Base-by-base conservation (phyloP, 2,329 filamentous ascomycete species). In the Trichophyton equinum region DNA sequence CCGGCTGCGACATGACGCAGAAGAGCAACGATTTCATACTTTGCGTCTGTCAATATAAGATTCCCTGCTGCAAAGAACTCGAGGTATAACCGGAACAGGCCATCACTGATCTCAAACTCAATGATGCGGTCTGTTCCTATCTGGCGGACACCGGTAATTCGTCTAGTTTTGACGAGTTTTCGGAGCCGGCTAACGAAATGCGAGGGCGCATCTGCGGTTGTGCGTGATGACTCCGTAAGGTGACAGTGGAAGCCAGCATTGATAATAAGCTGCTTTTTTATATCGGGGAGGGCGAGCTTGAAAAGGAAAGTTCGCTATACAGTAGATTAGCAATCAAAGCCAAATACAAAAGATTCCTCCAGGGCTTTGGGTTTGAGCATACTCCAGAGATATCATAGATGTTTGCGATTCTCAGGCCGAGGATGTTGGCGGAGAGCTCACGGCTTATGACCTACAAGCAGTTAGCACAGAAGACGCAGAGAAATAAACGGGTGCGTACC, bases 51-150 rank as follows among this genome's bases (percentile, higher is more conserved):
- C 59, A 99, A 79, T 63, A 99, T 89, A 63, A 99, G 86, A 71
- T 99, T 99, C 53, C 94, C 94, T 59, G 89, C 88, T 0, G 94
- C 92, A 71, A 96, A 99, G 76, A 99, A 99, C 75, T 99, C 94
- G 30, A 99, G 78, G 71, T 90, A 96, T 22, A 99, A 74, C 47
- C 87, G 82, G 71, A 95, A 96, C 67, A 86, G 81, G 9, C 94
- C 94, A 77, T 97, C 91, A 67, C 89, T 95, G 72, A 99, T 96
- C 68, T 88, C 82, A 60, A 99, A 85, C 72, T 97, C 90, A 59
- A 99, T 86, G 63, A 99, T 88, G 59, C 94, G 83, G 73, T 99
- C 94, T 1, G 91, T 96, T 57, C 94, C 94, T 58, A 99, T 82
- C 74, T 99, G 94, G 1, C 80, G 77, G 8, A 99, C 83, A 0